Base-by-base conservation (phyloP, 2,329 filamentous ascomycete species). In the Penicillium sp. region DNA sequence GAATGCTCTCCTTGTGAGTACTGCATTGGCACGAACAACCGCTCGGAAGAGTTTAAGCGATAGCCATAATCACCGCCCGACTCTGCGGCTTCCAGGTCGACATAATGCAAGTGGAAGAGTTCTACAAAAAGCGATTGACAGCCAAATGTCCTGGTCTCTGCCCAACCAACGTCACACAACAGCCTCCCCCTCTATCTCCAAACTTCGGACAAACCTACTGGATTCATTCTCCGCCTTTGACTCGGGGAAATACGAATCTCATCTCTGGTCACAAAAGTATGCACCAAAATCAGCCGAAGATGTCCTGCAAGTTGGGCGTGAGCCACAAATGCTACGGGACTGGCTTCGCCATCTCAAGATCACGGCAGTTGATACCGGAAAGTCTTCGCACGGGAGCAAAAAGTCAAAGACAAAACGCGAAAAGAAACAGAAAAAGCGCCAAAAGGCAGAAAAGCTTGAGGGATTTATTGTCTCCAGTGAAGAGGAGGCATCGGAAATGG, bases 221-320 rank as follows among this genome's bases (percentile, higher is more conserved):
- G 81, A 79, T 1, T 81, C 81, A 0, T 79, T 93, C 13, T 93
- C 90, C 4, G 87, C 93, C 0, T 97, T 93, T 67, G 95, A 99
- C 71, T 83, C 78, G 60, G 90, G 88, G 9, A 83, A 82, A 50
- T 96, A 90, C 65, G 93, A 98, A 69, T 80, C 79, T 2, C 76
- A 83, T 27, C 76, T 85, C 9, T 99, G 95, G 95, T 73, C 81
- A 2, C 88, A 93, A 42, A 97, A 98, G 68, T 96, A 98, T 75
- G 85, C 90, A 0, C 95, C 95, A 0, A 76, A 73, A 26, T 79
- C 76, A 35, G 87, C 91, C 2, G 78, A 79, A 4, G 86, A 93
- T 57, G 87, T 98, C 1, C 79, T 99, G 11, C 93, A 97, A 67
- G 72, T 79, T 16, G 88, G 89, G 2, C 83, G 80, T 45, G 91